Base-by-base conservation (phyloP, 75 land plant genomes). In the Picea sitchensis region DNA sequence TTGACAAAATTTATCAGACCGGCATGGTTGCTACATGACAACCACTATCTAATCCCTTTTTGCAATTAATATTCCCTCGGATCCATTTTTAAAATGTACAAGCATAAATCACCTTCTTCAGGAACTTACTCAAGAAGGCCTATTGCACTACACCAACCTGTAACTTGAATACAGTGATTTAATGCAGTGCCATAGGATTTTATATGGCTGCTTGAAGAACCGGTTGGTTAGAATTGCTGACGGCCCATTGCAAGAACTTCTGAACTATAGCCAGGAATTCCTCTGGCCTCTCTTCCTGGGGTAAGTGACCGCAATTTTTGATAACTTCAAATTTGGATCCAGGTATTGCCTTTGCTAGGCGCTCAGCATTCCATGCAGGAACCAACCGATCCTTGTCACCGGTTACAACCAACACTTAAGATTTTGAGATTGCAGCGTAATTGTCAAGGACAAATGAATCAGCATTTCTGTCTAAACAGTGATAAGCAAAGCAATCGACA, bases 361-460 rank as follows among this genome's bases (percentile, higher is more conserved):
- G 87, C 81, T 81, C 83, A 61, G 95, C 86, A 86, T 95, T 96
- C 99, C 99, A 95, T 56, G 93, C 59, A 18, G 99, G 99, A 41
- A 96, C 99, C 23, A 96, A 32, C 11, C 94, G 89, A 71, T 96
- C 99, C 15, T 71, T 90, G 69, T 96, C 99, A 17, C 99, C 99
- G 7, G 95, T 91, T n/a, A 96, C 76, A 8, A 96, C 81, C 47
- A 96, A 81, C 36, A 96, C 98, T 96, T 84, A 18, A 51, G 31
- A 71, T 56, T 75, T 51, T 51, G 56, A 51, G 56, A 51, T 51
- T 51, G 18, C 56, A 44, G 21, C 74, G 36, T 44, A 69, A 11
- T 41, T 20, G 74, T 21, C 51, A 44, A 71, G 44, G 41, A 38
- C 23, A 71, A 71, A 41, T n/a, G 20, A 71, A 44, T 71, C 26